Evolutionary conservation across 108 stramenopile genomes (phyloP).

Genomic region (Cyclostephanos tholiformis): DNA sequence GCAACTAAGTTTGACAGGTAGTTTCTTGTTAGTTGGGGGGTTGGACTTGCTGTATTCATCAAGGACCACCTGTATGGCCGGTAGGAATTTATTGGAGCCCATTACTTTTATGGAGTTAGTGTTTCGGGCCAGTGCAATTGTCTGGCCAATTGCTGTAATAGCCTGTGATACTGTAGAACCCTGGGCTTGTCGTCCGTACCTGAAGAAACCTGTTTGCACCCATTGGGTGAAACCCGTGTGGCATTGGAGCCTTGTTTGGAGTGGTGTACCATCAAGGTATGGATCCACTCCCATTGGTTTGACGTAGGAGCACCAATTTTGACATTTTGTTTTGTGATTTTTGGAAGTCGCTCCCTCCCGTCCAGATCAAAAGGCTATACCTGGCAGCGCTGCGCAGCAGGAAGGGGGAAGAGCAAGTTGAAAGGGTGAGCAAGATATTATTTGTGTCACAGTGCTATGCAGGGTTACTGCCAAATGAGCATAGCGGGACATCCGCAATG

Average conservation of each 20-base stretch:
- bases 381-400: slow-evolving; percentile 24
- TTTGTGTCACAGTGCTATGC: slow-evolving; percentile 22
- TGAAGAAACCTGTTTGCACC: neutral
- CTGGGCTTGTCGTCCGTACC: neutral
- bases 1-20: slow-evolving; percentile 23
- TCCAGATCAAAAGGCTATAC: slow-evolving; percentile 17
- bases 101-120: neutral
- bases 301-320: neutral
- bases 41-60: neutral
- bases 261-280: neutral
- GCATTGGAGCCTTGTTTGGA: neutral
- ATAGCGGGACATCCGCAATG: neutral
- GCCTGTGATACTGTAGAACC: neutral
- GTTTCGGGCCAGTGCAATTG: no score
- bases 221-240: neutral
- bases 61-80: neutral
- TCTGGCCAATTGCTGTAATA: slow-evolving; percentile 8
- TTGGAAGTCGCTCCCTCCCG: slow-evolving; percentile 17
- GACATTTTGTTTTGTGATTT: neutral
- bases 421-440: slow-evolving; percentile 1
- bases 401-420: slow-evolving; percentile 5
- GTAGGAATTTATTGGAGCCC: neutral
- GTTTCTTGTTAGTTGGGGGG: neutral
- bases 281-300: slow-evolving; percentile 11
- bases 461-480: slow-evolving; percentile 34